These are phyloP conservation scores for Hypholoma fasciculare DNA, from an alignment of 768 basidiomycete species.

Conservation along the genomic window DNA sequence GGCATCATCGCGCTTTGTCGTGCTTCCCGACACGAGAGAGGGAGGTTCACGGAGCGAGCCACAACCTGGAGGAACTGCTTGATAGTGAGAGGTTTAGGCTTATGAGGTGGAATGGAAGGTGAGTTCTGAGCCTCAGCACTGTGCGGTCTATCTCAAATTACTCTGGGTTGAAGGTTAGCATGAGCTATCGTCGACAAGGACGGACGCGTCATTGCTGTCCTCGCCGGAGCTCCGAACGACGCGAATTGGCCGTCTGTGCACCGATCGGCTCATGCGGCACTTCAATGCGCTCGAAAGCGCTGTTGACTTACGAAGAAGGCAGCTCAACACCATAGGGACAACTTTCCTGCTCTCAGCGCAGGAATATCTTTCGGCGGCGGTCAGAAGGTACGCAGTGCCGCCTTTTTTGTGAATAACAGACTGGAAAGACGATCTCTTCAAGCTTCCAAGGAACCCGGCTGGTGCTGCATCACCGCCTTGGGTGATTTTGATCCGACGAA, in stretches of 20 bases:
- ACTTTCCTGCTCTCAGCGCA: conserved; percentile 3
- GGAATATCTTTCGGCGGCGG: conserved; percentile 11
- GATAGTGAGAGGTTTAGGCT: neutral
- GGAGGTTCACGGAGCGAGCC: neutral
- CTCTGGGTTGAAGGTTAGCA: too few species aligned
- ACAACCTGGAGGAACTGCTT: neutral
- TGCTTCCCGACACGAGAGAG: too few species aligned
- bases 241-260: neutral
- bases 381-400: too few species aligned
- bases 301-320: neutral
- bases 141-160: neutral
- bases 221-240: conserved; percentile 2
- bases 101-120: conserved; percentile 7
- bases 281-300: neutral
- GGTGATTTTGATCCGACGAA: neutral
- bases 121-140: too few species aligned
- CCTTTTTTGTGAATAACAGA: too few species aligned
- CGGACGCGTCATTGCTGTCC: neutral
- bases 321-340: neutral
- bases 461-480: conserved; percentile 3
- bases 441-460: conserved; percentile 6
- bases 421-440: too few species aligned
- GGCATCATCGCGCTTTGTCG: too few species aligned
- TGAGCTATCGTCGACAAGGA: neutral
- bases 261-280: neutral